Percentiles rank a stretch among this genome's conserved stretches.
These are phyloP conservation scores for Suillus subalutaceus DNA, from an alignment of 768 basidiomycete genomes.

Conservation along the genomic window DNA sequence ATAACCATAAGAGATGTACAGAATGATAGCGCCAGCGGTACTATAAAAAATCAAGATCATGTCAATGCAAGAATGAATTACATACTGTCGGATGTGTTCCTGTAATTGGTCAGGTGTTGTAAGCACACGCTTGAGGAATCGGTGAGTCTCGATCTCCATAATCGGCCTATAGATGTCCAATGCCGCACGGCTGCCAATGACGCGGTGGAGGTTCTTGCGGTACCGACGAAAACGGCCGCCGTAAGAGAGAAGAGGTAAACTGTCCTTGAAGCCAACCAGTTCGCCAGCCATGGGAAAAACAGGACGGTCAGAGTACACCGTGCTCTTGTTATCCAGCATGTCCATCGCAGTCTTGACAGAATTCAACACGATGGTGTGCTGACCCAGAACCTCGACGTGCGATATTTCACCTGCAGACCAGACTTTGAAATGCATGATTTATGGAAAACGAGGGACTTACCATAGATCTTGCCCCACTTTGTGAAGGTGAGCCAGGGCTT, in stretches of 20 bases:
- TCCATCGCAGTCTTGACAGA: slow-evolving; percentile 51
- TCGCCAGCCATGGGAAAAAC: slow-evolving; percentile 42
- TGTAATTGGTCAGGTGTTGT: slow-evolving; percentile 40
- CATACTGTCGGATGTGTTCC: slow-evolving; percentile 44
- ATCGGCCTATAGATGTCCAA: slow-evolving; percentile 36
- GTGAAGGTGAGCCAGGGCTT: slow-evolving; percentile 49
- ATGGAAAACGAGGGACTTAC: slow-evolving; percentile 21
- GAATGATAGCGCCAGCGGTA: slow-evolving; percentile 54
- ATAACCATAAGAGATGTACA: slow-evolving; percentile 58
- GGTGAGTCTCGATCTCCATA: slow-evolving; percentile 44
- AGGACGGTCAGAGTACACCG: slow-evolving; percentile 68
- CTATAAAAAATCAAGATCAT: slow-evolving; percentile 26
- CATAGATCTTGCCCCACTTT: slow-evolving; percentile 49
- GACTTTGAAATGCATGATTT: neutral
- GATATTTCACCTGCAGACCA: slow-evolving; percentile 56
- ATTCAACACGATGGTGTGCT: slow-evolving; percentile 58
- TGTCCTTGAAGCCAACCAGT: slow-evolving; percentile 34
- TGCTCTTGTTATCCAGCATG: slow-evolving; percentile 67
- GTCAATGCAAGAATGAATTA: neutral
- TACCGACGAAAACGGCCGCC: slow-evolving; percentile 44
- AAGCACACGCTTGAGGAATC: slow-evolving; percentile 44
- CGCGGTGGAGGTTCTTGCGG: slow-evolving; percentile 42
- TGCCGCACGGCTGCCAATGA: slow-evolving; percentile 42
- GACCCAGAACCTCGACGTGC: slow-evolving; percentile 61
- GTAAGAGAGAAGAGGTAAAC: slow-evolving; percentile 40